Percentiles rank a stretch among this genome's conserved stretches.
These are phyloP conservation scores for Metschnikowia shivogae DNA, from an alignment of 805 yeast species.

Conservation along the genomic window DNA sequence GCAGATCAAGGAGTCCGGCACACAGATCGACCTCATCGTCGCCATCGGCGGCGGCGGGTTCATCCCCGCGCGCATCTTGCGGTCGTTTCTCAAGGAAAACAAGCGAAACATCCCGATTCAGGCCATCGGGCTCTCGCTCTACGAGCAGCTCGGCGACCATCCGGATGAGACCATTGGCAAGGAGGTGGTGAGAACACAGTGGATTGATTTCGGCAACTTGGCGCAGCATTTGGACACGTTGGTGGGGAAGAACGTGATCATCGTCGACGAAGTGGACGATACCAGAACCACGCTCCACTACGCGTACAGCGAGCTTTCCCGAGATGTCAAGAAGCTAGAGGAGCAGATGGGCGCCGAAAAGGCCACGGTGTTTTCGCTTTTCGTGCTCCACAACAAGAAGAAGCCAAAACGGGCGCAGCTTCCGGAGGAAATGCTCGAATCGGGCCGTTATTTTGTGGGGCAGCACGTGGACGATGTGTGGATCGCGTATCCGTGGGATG, in stretches of 20 bases:
- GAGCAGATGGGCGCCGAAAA: conserved; percentile 46
- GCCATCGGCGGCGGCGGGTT: conserved; percentile 21
- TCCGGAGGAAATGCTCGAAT: conserved; percentile 58
- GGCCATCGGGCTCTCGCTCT: conserved; percentile 18
- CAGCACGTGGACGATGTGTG: conserved; percentile 73
- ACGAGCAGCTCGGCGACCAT: conserved; percentile 15
- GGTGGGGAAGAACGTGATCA: conserved; percentile 65
- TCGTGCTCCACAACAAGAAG: conserved; percentile 72
- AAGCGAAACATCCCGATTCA: conserved; percentile 17
- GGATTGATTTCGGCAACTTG: conserved; percentile 60
- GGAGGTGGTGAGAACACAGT: conserved; percentile 70
- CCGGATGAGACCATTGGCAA: conserved; percentile 24
- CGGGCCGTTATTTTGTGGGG: conserved; percentile 66
- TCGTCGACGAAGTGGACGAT: conserved; percentile 84
- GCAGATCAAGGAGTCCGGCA: conserved; percentile 44
- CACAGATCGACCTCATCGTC: conserved; percentile 15
- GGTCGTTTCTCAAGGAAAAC: conserved; percentile 16
- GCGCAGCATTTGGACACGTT: conserved; percentile 56
- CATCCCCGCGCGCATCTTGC: conserved; percentile 18
- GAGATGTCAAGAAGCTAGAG: conserved; percentile 60
- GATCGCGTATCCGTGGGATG: conserved; percentile 90
- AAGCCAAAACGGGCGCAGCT: conserved; percentile 70
- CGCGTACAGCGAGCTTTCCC: conserved; percentile 68
- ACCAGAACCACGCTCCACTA: conserved; percentile 81
- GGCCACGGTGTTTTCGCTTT: conserved; percentile 57